phyloP scores from a whole-genome alignment of 2,329 filamentous ascomycete genomes.

The Rhexocercosporidium sp. region DNA sequence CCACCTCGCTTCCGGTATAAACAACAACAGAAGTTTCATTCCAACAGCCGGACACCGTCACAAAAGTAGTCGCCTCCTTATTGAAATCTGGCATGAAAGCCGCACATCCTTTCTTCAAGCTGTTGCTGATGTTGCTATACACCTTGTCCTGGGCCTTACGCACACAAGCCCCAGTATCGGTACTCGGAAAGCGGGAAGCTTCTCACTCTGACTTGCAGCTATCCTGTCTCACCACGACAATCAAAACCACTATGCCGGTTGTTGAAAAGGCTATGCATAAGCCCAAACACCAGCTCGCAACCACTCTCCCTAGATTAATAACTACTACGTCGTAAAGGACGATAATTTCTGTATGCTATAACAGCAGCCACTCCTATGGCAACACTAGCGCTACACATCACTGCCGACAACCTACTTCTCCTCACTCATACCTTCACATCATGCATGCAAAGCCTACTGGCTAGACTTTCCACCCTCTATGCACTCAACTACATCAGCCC shows the following conservation, averaged over 20 bases:
- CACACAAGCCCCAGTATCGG: neutral
- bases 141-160: neutral
- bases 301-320: neutral
- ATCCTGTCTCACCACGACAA: conserved; percentile 5
- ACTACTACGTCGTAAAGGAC: neutral
- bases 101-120: neutral
- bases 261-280: conserved; percentile 1
- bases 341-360: neutral
- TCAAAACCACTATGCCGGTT: conserved; percentile 9
- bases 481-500: conserved; percentile 1
- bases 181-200: conserved; percentile 7
- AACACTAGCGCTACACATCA: conserved; percentile 7
- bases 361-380: neutral
- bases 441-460: conserved; percentile 2
- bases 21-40: neutral
- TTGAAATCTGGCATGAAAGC: no score
- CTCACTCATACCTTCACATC: neutral
- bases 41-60: neutral
- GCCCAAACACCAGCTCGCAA: neutral
- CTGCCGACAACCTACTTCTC: neutral
- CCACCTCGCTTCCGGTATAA: neutral
- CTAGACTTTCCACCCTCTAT: neutral
- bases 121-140: neutral
- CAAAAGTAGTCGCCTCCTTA: neutral
- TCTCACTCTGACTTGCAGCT: neutral